These are phyloP conservation scores for Pyrenophora tritici-repentis DNA, from an alignment of 2,329 filamentous ascomycete species.

Conservation along the genomic window DNA sequence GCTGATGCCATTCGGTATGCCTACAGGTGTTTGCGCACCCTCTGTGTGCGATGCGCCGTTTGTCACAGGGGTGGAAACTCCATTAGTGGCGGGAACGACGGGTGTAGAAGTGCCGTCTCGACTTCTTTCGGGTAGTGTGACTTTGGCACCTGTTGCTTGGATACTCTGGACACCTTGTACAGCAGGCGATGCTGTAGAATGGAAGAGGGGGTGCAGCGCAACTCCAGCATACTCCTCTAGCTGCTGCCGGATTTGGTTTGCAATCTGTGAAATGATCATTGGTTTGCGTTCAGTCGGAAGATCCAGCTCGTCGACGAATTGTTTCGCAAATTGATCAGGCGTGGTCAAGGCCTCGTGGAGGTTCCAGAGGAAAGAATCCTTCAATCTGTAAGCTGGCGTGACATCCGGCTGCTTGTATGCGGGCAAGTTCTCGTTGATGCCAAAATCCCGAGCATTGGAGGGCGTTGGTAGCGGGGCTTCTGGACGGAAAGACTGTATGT, in stretches of 20 bases:
- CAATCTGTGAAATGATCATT: slow-evolving; percentile 76
- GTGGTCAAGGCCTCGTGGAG: slow-evolving; percentile 92
- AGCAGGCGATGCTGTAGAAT: slow-evolving; percentile 54
- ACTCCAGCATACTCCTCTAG: slow-evolving; percentile 95
- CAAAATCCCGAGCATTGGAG: slow-evolving; percentile 60
- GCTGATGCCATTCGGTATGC: slow-evolving; percentile 62
- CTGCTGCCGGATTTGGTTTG: slow-evolving; percentile 91
- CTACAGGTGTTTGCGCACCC: slow-evolving; percentile 53
- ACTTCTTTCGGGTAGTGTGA: slow-evolving; percentile 50
- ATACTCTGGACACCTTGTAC: slow-evolving; percentile 38
- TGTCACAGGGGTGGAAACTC: slow-evolving; percentile 60
- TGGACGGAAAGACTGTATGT: slow-evolving; percentile 78
- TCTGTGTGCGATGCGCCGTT: slow-evolving; percentile 53
- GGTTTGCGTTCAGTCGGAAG: slow-evolving; percentile 72
- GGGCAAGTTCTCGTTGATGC: slow-evolving; percentile 72
- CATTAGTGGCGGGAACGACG: slow-evolving; percentile 53
- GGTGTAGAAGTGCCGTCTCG: slow-evolving; percentile 58
- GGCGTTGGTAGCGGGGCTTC: slow-evolving; percentile 67
- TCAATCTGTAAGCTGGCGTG: slow-evolving; percentile 83
- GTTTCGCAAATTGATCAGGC: slow-evolving; percentile 92
- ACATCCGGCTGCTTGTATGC: slow-evolving; percentile 80
- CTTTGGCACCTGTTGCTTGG: slow-evolving; percentile 37
- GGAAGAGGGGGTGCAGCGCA: slow-evolving; percentile 89
- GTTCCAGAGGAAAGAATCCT: slow-evolving; percentile 98
- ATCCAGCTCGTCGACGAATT: slow-evolving; percentile 89